These are phyloP conservation scores for Pseudocercospora crystallina DNA, from an alignment of 2,329 filamentous ascomycete species.

Conservation along the genomic window DNA sequence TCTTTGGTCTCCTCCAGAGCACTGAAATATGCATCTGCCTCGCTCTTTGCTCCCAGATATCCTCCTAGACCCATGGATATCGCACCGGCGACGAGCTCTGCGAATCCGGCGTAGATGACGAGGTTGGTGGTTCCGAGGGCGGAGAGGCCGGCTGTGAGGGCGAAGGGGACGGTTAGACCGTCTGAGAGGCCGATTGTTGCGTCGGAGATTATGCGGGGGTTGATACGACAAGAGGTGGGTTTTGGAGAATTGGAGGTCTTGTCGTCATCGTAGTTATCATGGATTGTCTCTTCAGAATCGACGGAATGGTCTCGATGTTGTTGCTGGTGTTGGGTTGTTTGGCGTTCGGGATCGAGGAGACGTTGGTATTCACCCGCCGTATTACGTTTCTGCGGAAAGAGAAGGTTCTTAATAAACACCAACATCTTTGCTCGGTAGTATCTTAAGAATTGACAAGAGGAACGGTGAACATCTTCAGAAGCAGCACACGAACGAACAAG, in stretches of 20 bases:
- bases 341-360: constrained; percentile 10
- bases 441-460: too few relatives aligned
- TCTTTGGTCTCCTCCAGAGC: constrained; percentile 48
- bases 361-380: neutral
- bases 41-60: constrained; percentile 65
- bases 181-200: constrained; percentile 69
- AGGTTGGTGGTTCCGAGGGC: constrained; percentile 40
- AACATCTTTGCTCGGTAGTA: too few relatives aligned
- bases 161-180: constrained; percentile 77
- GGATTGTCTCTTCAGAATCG: constrained; percentile 1
- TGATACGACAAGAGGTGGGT: constrained; percentile 20
- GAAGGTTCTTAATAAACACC: too few relatives aligned
- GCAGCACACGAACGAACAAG: too few relatives aligned
- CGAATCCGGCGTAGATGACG: constrained; percentile 62
- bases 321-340: neutral
- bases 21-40: constrained; percentile 45
- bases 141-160: constrained; percentile 71
- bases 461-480: too few relatives aligned
- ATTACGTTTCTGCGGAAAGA: too few relatives aligned
- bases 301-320: constrained; percentile 5
- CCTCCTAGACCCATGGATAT: constrained; percentile 78
- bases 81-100: constrained; percentile 72
- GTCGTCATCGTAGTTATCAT: constrained; percentile 3
- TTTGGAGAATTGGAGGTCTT: constrained; percentile 1
- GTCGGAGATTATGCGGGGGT: constrained; percentile 47